Percentiles rank a stretch among this genome's conserved stretches.
Conservation (phyloP, 2,329 filamentous ascomycete genomes). For the Trichoderma sp. region DNA sequence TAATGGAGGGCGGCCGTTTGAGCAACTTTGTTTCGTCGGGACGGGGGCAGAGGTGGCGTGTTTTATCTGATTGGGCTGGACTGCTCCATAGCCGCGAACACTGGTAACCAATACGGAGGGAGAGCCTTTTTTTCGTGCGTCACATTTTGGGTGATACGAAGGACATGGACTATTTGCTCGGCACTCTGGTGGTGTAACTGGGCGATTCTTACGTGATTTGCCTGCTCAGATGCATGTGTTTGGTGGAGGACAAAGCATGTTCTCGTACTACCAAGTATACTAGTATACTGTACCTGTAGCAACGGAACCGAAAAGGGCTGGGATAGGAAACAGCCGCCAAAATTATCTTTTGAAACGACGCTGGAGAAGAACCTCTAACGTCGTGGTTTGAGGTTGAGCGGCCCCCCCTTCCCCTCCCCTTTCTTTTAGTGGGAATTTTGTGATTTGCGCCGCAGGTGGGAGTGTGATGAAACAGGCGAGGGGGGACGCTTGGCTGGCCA, state of each 20-base stretch:
- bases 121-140: not conserved
- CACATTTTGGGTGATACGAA: not conserved
- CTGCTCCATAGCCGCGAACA: not conserved
- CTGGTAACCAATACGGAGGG: not conserved
- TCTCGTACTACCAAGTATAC: not conserved
- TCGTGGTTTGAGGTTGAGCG: conserved; percentile 4
- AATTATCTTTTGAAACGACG: conserved; percentile 1
- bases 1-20: not conserved
- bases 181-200: too few species aligned
- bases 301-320: not conserved
- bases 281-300: not conserved
- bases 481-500: conserved; percentile 14
- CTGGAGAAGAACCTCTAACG: conserved; percentile 8
- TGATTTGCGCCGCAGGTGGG: not conserved
- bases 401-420: not conserved
- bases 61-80: not conserved
- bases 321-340: not conserved
- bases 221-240: not conserved
- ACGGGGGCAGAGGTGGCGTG: not conserved
- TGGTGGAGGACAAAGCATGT: too few species aligned
- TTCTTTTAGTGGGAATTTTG: not conserved
- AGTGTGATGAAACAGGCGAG: conserved; percentile 15
- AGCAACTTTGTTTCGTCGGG: not conserved
- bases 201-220: not conserved
- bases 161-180: too few species aligned